Base-by-base conservation (phyloP, 495 filamentous ascomycete species). In the Lasiosphaeris hirsuta region DNA sequence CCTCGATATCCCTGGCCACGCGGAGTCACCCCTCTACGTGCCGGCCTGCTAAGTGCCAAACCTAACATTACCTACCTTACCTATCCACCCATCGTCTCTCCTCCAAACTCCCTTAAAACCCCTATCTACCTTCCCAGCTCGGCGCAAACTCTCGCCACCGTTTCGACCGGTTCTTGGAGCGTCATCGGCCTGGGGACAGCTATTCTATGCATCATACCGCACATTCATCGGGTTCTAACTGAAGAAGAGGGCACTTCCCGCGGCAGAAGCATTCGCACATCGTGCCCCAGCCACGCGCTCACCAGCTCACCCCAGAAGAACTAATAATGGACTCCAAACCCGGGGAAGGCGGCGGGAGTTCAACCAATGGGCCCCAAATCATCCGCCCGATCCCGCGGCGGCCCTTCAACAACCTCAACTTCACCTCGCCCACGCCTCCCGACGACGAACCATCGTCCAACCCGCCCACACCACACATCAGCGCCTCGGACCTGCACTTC, bases 391-490 rank as follows among this genome's bases (percentile, higher is more conserved):
- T 85, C 57, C 90, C 91, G 42, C 84, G 87, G 48, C 86, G 90
- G 36, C 79, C 86, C 46, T 95, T 91, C 71, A 82, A 89, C 71
- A 82, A 89, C 18, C 68, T 88, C 44, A 76, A 78, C 44, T 72
- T 81, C 17, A 74, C 75, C 38, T 81, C 81, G 30, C 66, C 76
- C 33, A 77, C 78, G 0, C 73, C 81, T 4, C 71, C 75, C 44
- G 75, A 85, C 49, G 71, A 64, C 14, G 60, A 82, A 80, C 78
- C 41, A 68, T 78, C 38, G 76, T 77, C 77, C 81, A 7, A 54
- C 42, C 41, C 66, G 36, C 41, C 58, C 49, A 54, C 59, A 45
- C 54, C 67, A 50, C 44, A 52, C 35, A 69, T 72, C 56, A 64
- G 47, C 40, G 58, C 72, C 62, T 56, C 63, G 65, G 65, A 72